Base-by-base conservation (phyloP, 495 filamentous ascomycete species). In the Hypoxylon crocopeplum region DNA sequence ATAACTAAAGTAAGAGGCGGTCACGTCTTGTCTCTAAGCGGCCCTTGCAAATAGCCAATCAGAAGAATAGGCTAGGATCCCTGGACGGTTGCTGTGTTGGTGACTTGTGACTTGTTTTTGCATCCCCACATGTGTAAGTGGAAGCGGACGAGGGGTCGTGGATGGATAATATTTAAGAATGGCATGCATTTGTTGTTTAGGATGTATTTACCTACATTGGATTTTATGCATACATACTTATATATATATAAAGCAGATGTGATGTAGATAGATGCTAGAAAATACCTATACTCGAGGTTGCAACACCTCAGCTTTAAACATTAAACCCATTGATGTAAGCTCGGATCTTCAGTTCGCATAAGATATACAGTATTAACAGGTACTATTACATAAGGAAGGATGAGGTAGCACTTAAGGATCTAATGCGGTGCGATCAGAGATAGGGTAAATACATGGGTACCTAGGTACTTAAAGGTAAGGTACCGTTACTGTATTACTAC, bases 21-120 rank as follows among this genome's bases (percentile, higher is more conserved):
- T 63, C 51, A 57, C 41, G 46, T 46, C 46, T 20, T n/a, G n/a
- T n/a, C n/a, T n/a, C n/a, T 12, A 8, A 42, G 11, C 24, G 42
- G 24, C 27, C 25, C 30, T 42, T n/a, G 20, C 5, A 16, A 8
- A 32, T 13, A 7, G 1, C 60, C 60, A 63, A 58, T 63, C 15
- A 56, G 12, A 30, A 38, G 6, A 4, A 16, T 25, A 17, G 29
- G 48, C 12, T 12, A 50, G 44, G 37, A 39, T 13, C 48, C 41
- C 36, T 47, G 48, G 33, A 38, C 13, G 57, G 45, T 46, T 59
- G 55, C 55, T 64, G 55, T 21, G 61, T 41, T 64, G 61, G 55
- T 56, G 45, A 40, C 49, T 55, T 64, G 55, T 59, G 61, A 64
- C 61, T 64, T 64, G 61, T 64, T 55, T 50, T 38, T 46, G 24